A percentile compares a stretch with the other conserved stretches of the same genome.
These are phyloP conservation scores for Vanrija pseudolonga DNA, from an alignment of 1,284 basidiomycete species.

Conservation along the genomic window DNA sequence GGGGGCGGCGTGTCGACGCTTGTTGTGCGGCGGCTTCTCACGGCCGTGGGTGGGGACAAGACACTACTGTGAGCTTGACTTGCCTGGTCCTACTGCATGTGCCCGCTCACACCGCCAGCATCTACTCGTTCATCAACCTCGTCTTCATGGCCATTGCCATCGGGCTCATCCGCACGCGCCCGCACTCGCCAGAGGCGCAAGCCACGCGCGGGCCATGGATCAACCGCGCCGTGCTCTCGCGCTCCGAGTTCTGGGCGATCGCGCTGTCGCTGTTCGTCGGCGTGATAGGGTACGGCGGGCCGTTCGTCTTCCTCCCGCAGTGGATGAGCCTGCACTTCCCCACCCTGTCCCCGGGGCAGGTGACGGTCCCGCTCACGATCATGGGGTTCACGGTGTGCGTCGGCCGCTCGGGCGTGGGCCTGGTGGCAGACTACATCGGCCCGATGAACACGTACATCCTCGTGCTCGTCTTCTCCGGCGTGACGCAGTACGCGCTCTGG, in stretches of 20 bases:
- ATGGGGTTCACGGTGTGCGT: conserved; percentile 7
- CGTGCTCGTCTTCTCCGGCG: conserved; percentile 8
- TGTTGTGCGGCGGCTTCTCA: conserved; percentile 26
- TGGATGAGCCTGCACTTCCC: conserved; percentile 24
- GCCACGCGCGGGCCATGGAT: conserved; percentile 25
- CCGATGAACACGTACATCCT: conserved; percentile 16
- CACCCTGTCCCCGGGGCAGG: conserved; percentile 6
- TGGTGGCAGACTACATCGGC: conserved; percentile 6
- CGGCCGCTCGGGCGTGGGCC: conserved; percentile 10
- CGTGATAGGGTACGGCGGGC: conserved; percentile 29
- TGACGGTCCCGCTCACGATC: conserved; percentile 16
- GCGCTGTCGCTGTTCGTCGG: conserved; percentile 24
- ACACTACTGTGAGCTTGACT: conserved; percentile 28
- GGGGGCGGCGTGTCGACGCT: conserved; percentile 27
- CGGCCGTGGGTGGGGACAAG: conserved; percentile 23
- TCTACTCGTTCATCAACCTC: conserved; percentile 35
- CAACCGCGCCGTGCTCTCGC: conserved; percentile 12
- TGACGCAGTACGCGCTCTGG: conserved; percentile 14
- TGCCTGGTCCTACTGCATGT: not conserved
- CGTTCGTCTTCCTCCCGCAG: conserved; percentile 23
- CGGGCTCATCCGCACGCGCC: conserved; percentile 29
- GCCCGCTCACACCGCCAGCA: conserved; percentile 15
- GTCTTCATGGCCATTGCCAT: conserved; percentile 20
- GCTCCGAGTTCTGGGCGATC: conserved; percentile 21
- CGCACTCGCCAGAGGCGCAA: conserved; percentile 32